phyloP scores from a whole-genome alignment of 148 eudicot species.

The Cornus suecica region DNA sequence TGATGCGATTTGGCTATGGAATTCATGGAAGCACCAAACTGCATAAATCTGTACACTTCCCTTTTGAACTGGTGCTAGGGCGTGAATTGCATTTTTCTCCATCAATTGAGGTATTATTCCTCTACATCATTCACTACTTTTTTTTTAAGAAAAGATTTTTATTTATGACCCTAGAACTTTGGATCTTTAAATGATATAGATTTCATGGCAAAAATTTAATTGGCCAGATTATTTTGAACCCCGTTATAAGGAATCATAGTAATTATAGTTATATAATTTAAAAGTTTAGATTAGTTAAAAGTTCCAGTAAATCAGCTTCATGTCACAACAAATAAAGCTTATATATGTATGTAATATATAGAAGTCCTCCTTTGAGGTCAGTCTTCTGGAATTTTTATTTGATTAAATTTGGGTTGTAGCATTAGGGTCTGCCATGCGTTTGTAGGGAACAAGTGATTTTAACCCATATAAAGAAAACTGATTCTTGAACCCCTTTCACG shows the following conservation, averaged over 20 bases:
- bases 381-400: too few species aligned
- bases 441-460: too few species aligned
- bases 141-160: neutral
- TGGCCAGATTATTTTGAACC: neutral
- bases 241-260: neutral
- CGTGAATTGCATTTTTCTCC: slow-evolving; percentile 77
- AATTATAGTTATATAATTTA: too few species aligned
- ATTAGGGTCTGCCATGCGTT: too few species aligned
- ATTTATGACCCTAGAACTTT: neutral
- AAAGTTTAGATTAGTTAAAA: too few species aligned
- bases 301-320: too few species aligned
- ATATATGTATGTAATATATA: too few species aligned
- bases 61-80: slow-evolving; percentile 69
- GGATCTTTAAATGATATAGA: neutral
- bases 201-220: neutral
- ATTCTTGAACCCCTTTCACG: too few species aligned
- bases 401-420: too few species aligned
- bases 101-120: slow-evolving; percentile 48
- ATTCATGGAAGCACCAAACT: slow-evolving; percentile 87
- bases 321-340: too few species aligned
- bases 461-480: too few species aligned
- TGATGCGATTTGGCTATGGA: slow-evolving; percentile 94
- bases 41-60: slow-evolving; percentile 75
- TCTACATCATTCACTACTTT: neutral
- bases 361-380: too few species aligned